These are phyloP conservation scores for Magnusiomyces sp. DNA, from an alignment of 1,139 yeast species.

Conservation along the genomic window DNA sequence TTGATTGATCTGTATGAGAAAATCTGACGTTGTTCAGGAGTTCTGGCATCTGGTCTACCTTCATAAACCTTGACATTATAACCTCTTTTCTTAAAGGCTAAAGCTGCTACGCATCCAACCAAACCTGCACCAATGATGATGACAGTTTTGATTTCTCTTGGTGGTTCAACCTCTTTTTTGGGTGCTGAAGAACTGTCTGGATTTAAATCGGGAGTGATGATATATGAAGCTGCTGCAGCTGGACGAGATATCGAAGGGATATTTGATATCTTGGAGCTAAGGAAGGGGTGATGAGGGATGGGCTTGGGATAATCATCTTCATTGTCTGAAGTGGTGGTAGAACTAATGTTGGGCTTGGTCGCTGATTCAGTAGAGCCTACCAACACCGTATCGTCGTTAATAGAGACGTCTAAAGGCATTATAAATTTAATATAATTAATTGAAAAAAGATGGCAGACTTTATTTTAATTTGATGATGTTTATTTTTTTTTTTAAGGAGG, in stretches of 20 bases:
- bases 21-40: slow-evolving; percentile 21
- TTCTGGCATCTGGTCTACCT: slow-evolving; percentile 37
- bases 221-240: too few relatives aligned
- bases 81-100: slow-evolving; percentile 70
- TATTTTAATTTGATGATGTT: too few relatives aligned
- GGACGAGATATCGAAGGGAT: too few relatives aligned
- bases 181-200: neutral
- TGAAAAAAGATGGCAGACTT: too few relatives aligned
- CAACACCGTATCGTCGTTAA: too few relatives aligned
- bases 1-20: slow-evolving; percentile 52
- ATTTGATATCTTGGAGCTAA: neutral
- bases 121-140: slow-evolving; percentile 58
- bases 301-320: too few relatives aligned
- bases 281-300: neutral
- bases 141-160: slow-evolving; percentile 15
- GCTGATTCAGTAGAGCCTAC: too few relatives aligned
- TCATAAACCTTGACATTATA: slow-evolving; percentile 66
- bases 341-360: too few relatives aligned
- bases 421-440: too few relatives aligned
- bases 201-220: neutral
- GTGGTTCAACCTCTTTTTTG: neutral
- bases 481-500: too few relatives aligned
- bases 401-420: too few relatives aligned
- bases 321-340: too few relatives aligned
- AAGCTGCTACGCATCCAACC: slow-evolving; percentile 81